Conservation (phyloP, 305 asterid genomes). For the Solanum hybrid region DNA sequence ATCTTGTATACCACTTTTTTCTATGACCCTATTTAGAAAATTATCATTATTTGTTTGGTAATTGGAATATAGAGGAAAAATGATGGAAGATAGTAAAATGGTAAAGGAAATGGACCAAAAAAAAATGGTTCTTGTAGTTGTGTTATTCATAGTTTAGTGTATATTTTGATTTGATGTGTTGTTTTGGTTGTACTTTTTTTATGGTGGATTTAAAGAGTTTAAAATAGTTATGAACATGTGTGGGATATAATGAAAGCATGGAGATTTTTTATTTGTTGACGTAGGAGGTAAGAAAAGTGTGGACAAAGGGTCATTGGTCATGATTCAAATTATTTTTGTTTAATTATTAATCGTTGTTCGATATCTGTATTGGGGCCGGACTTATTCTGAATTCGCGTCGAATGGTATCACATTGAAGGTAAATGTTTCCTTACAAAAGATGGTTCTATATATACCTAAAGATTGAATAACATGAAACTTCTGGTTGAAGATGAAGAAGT, state of each 20-base stretch:
- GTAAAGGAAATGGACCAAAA: slow-evolving; percentile 44
- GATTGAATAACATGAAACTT: background rate
- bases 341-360: background rate
- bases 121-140: slow-evolving; percentile 19
- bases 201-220: background rate
- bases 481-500: accelerated
- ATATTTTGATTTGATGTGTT: background rate
- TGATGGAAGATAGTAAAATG: slow-evolving; percentile 36
- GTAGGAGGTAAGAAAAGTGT: slow-evolving; percentile 57
- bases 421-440: background rate
- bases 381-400: accelerated
- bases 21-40: slow-evolving; percentile 14
- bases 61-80: slow-evolving; percentile 18
- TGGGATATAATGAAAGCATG: slow-evolving; percentile 6
- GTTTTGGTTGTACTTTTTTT: background rate
- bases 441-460: background rate
- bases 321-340: background rate
- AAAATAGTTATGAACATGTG: slow-evolving; percentile 16
- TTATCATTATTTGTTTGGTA: background rate
- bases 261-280: slow-evolving; percentile 10
- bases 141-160: slow-evolving; percentile 30
- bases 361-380: accelerated
- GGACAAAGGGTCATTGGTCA: slow-evolving; percentile 5
- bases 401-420: background rate
- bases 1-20: slow-evolving; percentile 24